A percentile compares a stretch with the other conserved stretches of the same genome.
These are phyloP conservation scores for Fraxinus sp. DNA, from an alignment of 305 asterid genomes.

Conservation along the genomic window DNA sequence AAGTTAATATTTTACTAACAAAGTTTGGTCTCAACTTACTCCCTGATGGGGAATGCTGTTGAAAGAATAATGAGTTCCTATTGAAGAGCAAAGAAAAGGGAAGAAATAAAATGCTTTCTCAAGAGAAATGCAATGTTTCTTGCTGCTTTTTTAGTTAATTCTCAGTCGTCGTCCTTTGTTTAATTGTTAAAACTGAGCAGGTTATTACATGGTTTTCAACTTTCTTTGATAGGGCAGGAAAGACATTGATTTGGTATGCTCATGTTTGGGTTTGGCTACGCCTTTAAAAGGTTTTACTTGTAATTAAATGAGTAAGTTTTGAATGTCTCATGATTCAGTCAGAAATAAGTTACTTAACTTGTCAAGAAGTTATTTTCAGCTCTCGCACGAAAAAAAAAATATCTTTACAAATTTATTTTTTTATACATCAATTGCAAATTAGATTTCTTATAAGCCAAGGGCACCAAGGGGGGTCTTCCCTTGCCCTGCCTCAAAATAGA, in stretches of 20 bases:
- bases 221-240: not conserved
- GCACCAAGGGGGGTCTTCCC: slow-evolving; percentile 62
- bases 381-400: not conserved
- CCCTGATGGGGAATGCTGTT: not conserved
- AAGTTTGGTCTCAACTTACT: not conserved
- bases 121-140: not conserved
- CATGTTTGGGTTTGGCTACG: not conserved
- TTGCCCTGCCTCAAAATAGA: slow-evolving; percentile 57
- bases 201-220: not conserved
- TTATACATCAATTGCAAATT: slow-evolving; percentile 6
- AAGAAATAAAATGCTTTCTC: not conserved
- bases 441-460: slow-evolving; percentile 38
- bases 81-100: not conserved
- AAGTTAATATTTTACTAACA: not conserved
- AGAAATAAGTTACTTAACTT: not conserved
- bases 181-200: no score
- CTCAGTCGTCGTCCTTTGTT: not conserved
- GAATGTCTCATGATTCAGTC: not conserved
- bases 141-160: no score
- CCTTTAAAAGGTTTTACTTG: not conserved
- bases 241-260: not conserved
- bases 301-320: not conserved
- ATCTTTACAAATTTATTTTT: slow-evolving; percentile 14
- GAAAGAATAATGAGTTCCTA: not conserved
- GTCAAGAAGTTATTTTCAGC: not conserved